Percentiles rank a stretch among this genome's conserved stretches.
Conservation (phyloP, 2,329 filamentous ascomycete genomes). For the Hypocrella siamensis region DNA sequence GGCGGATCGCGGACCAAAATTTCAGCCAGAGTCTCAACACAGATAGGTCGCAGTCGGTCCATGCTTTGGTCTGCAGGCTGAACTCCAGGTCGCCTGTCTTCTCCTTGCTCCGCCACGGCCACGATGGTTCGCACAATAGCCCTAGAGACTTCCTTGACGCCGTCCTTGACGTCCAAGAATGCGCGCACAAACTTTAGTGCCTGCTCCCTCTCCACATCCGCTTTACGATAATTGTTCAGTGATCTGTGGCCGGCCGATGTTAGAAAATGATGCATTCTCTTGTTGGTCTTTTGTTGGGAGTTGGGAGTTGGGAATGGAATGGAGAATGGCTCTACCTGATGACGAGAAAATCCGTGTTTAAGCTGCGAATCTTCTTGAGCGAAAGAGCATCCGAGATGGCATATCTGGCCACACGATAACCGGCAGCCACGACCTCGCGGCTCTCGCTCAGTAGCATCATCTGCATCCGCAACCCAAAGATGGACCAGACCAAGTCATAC, state of each 20-base stretch:
- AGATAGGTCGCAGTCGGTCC: conserved; percentile 78
- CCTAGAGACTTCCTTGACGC: conserved; percentile 72
- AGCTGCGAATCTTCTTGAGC: conserved; percentile 67
- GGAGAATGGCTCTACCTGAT: conserved; percentile 29
- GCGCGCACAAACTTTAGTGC: conserved; percentile 91
- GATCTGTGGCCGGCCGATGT: conserved; percentile 33
- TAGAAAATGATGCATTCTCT: not conserved
- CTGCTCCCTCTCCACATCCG: conserved; percentile 93
- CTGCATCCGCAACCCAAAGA: conserved; percentile 88
- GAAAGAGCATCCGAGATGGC: conserved; percentile 86
- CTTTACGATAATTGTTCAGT: conserved; percentile 86
- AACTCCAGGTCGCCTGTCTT: conserved; percentile 76
- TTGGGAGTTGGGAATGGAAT: not conserved
- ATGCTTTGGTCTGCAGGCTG: conserved; percentile 50
- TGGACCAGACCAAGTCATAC: conserved; percentile 90
- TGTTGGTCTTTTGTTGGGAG: not conserved
- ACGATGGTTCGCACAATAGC: conserved; percentile 81
- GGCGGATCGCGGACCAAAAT: conserved; percentile 76
- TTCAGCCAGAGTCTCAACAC: conserved; percentile 82
- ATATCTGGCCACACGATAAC: conserved; percentile 85
- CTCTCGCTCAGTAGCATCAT: conserved; percentile 92
- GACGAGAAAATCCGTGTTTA: conserved; percentile 88
- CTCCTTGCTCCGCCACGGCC: conserved; percentile 74
- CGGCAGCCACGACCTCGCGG: conserved; percentile 86
- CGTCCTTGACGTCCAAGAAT: conserved; percentile 90